These are phyloP conservation scores for Madurella mycetomatis DNA, from an alignment of 2,329 filamentous ascomycete genomes.

Conservation along the genomic window DNA sequence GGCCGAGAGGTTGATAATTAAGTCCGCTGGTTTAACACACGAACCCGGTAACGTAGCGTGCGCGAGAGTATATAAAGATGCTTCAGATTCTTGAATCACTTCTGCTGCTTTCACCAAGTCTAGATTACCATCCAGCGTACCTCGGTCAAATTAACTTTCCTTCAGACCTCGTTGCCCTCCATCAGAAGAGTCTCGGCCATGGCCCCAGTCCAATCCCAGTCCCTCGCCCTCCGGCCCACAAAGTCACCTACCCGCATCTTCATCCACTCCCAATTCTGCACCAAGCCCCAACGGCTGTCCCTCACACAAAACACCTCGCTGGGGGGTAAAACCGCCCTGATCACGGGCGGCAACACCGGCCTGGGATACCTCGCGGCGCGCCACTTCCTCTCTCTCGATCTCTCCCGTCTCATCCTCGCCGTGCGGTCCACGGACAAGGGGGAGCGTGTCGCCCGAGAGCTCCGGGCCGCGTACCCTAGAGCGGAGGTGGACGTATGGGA, in stretches of 20 bases:
- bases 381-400: slow-evolving; percentile 15
- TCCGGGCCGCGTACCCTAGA: slow-evolving; percentile 28
- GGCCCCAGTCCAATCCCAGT: not conserved
- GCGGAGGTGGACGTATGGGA: slow-evolving; percentile 45
- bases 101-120: too few species aligned
- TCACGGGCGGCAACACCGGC: slow-evolving; percentile 4
- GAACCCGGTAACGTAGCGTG: too few species aligned
- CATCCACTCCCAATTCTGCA: slow-evolving; percentile 3
- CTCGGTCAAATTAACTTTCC: too few species aligned
- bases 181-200: not conserved
- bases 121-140: too few species aligned
- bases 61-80: too few species aligned
- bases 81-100: too few species aligned
- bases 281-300: not conserved
- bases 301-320: not conserved
- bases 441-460: slow-evolving; percentile 35
- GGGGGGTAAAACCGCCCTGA: slow-evolving; percentile 12
- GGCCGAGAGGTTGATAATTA: too few species aligned
- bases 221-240: not conserved
- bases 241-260: not conserved
- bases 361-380: not conserved
- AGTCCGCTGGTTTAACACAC: too few species aligned
- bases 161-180: too few species aligned
- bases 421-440: slow-evolving; percentile 42
- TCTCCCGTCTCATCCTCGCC: slow-evolving; percentile 43